phyloP scores from a whole-genome alignment of 768 basidiomycete genomes.

The Chlorophyllum brunneum region DNA sequence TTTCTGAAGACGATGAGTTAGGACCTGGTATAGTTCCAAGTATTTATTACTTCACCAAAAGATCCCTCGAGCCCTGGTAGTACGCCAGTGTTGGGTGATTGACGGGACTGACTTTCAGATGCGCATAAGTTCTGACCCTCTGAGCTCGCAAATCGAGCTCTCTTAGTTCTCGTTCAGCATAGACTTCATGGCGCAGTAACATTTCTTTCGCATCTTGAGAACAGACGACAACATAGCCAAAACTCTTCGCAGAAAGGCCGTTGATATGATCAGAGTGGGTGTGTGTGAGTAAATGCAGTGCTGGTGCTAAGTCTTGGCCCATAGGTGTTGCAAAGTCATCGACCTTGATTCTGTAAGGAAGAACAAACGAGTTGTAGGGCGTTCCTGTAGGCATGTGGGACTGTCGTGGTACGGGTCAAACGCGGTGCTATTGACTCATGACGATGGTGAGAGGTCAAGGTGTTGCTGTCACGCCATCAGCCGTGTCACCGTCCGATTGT shows the following conservation, averaged over 20 bases:
- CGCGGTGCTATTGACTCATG: slow-evolving; percentile 7
- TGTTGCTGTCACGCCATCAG: not conserved
- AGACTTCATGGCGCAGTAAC: slow-evolving; percentile 75
- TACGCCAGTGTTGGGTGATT: slow-evolving; percentile 43
- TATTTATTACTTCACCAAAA: slow-evolving; percentile 60
- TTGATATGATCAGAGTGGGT: slow-evolving; percentile 86
- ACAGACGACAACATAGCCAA: slow-evolving; percentile 70
- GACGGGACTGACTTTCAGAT: slow-evolving; percentile 57
- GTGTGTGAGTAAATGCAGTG: slow-evolving; percentile 80
- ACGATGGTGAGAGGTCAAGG: not conserved
- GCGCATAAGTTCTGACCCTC: slow-evolving; percentile 56
- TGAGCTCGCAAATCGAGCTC: slow-evolving; percentile 48
- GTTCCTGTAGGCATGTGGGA: slow-evolving; percentile 68
- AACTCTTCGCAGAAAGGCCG: slow-evolving; percentile 73
- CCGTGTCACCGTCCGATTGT: not conserved
- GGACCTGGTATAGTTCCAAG: not conserved
- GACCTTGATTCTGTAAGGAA: slow-evolving; percentile 80
- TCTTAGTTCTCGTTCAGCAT: slow-evolving; percentile 55
- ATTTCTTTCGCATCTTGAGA: slow-evolving; percentile 84
- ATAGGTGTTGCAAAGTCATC: slow-evolving; percentile 66
- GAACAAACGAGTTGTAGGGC: slow-evolving; percentile 71
- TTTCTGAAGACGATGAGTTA: slow-evolving; percentile 34
- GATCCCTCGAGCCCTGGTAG: slow-evolving; percentile 57
- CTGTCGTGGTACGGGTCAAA: not conserved
- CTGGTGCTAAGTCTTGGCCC: slow-evolving; percentile 31